phyloP scores from a whole-genome alignment of 495 filamentous ascomycete species.

The Tuber melanosporum region DNA sequence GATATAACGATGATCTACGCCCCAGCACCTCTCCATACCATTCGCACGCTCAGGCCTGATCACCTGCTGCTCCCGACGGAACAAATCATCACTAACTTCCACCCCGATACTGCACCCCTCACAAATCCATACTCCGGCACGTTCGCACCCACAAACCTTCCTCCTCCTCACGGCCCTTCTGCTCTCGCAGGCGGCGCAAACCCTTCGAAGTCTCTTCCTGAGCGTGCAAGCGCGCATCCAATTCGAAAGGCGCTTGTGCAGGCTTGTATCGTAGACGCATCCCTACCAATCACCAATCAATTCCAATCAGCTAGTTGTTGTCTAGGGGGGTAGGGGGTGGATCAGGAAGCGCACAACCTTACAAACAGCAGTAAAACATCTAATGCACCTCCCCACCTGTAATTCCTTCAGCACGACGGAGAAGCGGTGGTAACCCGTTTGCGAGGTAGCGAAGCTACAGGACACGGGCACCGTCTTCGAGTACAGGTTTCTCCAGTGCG shows the following conservation, averaged over 20 bases:
- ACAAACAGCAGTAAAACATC: not conserved
- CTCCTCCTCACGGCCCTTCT: not conserved
- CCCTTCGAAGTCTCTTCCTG: not conserved
- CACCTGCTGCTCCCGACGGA: conserved; percentile 5
- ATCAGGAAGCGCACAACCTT: not conserved
- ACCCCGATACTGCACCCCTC: conserved; percentile 10
- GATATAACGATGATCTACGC: not conserved
- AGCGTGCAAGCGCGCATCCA: not conserved
- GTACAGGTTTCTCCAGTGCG: not conserved
- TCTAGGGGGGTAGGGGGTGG: not conserved
- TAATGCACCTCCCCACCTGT: not conserved
- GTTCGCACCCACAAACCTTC: not conserved
- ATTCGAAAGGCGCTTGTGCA: not conserved
- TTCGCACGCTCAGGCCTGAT: conserved; percentile 3
- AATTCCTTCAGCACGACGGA: not conserved
- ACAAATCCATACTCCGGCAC: not conserved
- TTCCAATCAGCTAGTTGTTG: not conserved
- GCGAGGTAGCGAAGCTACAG: not conserved
- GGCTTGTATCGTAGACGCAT: not conserved
- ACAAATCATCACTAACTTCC: conserved; percentile 12
- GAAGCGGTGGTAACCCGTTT: not conserved
- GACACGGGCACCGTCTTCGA: not conserved
- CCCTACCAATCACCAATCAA: not conserved
- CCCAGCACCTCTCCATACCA: conserved; percentile 1
- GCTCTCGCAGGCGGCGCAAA: not conserved